Base-by-base conservation (phyloP, 768 basidiomycete species). In the Russula sp. region DNA sequence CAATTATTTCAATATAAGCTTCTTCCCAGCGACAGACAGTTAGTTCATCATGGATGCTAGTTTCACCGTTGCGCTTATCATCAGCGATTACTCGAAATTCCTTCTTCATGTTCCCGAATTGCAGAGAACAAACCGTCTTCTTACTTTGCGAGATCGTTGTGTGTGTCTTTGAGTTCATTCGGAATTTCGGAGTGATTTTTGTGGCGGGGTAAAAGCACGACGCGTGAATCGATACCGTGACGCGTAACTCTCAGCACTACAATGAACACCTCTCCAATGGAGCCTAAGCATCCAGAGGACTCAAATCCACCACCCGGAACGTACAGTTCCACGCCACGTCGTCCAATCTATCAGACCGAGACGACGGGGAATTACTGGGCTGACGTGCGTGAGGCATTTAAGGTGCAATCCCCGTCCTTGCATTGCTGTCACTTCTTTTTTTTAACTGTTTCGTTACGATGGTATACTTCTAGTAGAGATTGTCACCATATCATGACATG, bases 401-500 rank as follows among this genome's bases (percentile, higher is more conserved):
- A 73, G 73, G 76, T 77, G 68, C 63, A 62, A 11, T 2, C 14
- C 5, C 30, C 9, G 38, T 22, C 34, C 38, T 50, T 57, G 61
- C 44, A 56, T 24, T 24, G 13, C 52, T 11, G 16, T 30, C 26
- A 24, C 28, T 24, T 18, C 40, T 40, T 42, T 26, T 26, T 13
- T 26, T 26, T 13, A 5, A 22, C 6, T 22, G 36, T 36, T 36
- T 36, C 36, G 36, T 20, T 46, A 16, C 38, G 44, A 26, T 44
- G 70, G 53, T 30, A 14, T 8, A 32, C 5, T 34, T 30, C 46
- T 28, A 57, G 64, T 75, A 82, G 81, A 80, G 78, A 72, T 68
- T 83, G 69, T 80, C 79, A 26, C 57, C 79, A 18, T 69, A 69
- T 62, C 78, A 83, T 67, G 88, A 88, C 73, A 76, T 85, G 20